Base-by-base conservation (phyloP, 257 asterid genomes). In the Scutellaria baicalensis region DNA sequence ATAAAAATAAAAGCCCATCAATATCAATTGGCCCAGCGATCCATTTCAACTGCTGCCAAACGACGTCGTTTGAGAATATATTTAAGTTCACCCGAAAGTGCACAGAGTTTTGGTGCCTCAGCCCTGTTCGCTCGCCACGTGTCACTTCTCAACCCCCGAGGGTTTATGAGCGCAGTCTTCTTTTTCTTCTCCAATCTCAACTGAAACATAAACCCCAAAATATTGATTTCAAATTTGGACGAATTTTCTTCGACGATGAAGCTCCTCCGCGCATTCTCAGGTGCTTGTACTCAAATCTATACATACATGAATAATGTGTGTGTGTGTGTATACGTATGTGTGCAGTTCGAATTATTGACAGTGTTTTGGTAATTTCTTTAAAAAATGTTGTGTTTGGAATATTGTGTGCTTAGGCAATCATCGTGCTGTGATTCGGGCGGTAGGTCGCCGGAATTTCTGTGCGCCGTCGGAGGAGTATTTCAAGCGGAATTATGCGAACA, bases 401-500 rank as follows among this genome's bases (percentile, higher is more conserved):
- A 59, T 51, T 39, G 31, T 42, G 20, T 59, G 14, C 20, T 35
- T 75, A 90, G 99, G 93, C 23, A 81, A 77, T 50, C 81, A 64
- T 66, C 78, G 85, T 6, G 79, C 83, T 33, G 61, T 81, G 13
- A 44, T 74, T 79, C 87, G 89, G 73, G 83, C 63, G 36, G 40
- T 86, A 45, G 96, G 92, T 77, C 89, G 84, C 48, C 88, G 96
- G 76, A 76, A 72, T 80, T 91, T 78, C 69, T 68, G 85, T 8
- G 95, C 86, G 9, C 80, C 84, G 18, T 68, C 91, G 1, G 96
- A 81, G 68, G 96, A 84, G 23, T 91, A 89, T 69, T 68, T 76
- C 35, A 87, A 82, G 90, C 67, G 96, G 67, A 93, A 91, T 75
- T 91, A 87, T 74, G 99, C 99, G 40, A 75, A 59, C 80, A 81